Evolutionary conservation across 2,329 filamentous ascomycete genomes (phyloP).

Genomic region (Hymenoscyphus linearis): DNA sequence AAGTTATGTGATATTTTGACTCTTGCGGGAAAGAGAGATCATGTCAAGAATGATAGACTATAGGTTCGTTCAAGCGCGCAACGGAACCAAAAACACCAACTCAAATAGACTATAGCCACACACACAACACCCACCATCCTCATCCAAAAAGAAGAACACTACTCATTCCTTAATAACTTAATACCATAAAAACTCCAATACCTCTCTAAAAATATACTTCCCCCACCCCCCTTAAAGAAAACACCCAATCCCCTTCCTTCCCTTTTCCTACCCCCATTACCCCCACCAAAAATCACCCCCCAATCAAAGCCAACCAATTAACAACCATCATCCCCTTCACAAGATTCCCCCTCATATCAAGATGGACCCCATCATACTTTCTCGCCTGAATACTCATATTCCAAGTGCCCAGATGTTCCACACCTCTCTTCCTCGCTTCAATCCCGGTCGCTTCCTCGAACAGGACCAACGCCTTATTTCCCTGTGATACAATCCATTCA

Average conservation of each 20-base stretch:
- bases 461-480: slow-evolving; percentile 42
- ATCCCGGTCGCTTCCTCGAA: slow-evolving; percentile 37
- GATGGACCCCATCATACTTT: slow-evolving; percentile 43
- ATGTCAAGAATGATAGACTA: too few species aligned
- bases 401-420: slow-evolving; percentile 45
- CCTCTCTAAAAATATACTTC: too few species aligned
- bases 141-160: too few species aligned
- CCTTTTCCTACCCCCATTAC: not conserved
- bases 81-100: too few species aligned
- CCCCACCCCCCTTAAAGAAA: not conserved
- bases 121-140: too few species aligned
- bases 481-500: slow-evolving; percentile 41
- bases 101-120: too few species aligned
- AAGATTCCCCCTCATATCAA: slow-evolving; percentile 43
- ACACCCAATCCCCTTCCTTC: not conserved
- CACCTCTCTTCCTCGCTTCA: slow-evolving; percentile 30
- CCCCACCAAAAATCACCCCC: not conserved
- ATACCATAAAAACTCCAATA: too few species aligned
- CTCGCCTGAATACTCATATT: slow-evolving; percentile 46
- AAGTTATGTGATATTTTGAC: too few species aligned
- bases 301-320: slow-evolving; percentile 39
- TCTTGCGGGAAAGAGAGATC: too few species aligned
- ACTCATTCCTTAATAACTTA: too few species aligned
- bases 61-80: too few species aligned
- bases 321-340: slow-evolving; percentile 46